phyloP scores from a whole-genome alignment of 768 basidiomycete species.

The Trametes cingulata region DNA sequence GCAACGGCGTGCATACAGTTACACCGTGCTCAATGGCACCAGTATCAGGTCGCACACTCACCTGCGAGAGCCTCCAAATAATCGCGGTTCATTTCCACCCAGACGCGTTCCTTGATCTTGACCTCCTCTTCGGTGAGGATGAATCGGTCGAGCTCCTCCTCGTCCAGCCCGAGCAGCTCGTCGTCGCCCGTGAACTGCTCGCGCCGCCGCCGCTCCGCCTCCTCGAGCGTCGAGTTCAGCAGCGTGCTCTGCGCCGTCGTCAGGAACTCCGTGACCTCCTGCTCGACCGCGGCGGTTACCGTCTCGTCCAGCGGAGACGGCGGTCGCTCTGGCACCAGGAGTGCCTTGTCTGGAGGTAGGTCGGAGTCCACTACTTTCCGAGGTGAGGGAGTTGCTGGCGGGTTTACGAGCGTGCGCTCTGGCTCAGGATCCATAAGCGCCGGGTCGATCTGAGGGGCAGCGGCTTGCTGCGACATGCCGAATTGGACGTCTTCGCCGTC shows the following conservation, averaged over 20 bases:
- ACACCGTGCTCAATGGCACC: not conserved
- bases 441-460: constrained; percentile 56
- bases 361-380: not conserved
- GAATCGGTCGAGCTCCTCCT: constrained; percentile 85
- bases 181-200: constrained; percentile 50
- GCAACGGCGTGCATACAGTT: constrained; percentile 34
- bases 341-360: constrained; percentile 12
- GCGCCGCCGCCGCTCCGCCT: constrained; percentile 63
- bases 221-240: constrained; percentile 62
- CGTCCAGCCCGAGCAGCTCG: constrained; percentile 79
- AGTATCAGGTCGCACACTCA: constrained; percentile 36
- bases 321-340: not conserved
- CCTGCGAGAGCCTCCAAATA: constrained; percentile 88
- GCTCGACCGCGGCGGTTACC: constrained; percentile 60
- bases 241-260: constrained; percentile 59
- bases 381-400: not conserved
- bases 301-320: constrained; percentile 55
- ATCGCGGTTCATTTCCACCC: constrained; percentile 92
- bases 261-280: constrained; percentile 71
- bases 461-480: constrained; percentile 9
- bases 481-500: constrained; percentile 40
- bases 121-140: constrained; percentile 79
- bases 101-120: constrained; percentile 83
- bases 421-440: constrained; percentile 40
- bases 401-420: constrained; percentile 12